Evolutionary conservation across 306 rosid species (phyloP), one percentile per base, ranked within the genome.

Genomic region (Hippophae tibetana): DNA sequence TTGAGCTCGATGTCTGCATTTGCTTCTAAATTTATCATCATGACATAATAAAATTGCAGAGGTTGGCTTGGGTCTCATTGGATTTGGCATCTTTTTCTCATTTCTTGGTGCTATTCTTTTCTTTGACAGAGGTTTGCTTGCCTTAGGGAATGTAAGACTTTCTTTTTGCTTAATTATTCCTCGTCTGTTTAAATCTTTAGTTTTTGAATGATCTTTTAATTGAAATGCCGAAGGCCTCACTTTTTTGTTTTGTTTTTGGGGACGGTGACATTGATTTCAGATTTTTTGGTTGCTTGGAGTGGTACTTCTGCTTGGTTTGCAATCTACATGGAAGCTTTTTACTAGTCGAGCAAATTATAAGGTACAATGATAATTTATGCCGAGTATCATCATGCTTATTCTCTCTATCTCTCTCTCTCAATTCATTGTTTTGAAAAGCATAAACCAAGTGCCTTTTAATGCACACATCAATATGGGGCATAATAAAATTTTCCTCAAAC

Each of bases 271-370:
- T 23, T 63, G 61, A 65, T 61, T 66, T 66, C 80, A 90, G 96
- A 78, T 90, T 42, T 83, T 87, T 63, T 90, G 86, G 92, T 71
- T 87, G 76, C 63, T 79, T 57, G 98, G 96, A 26, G 87, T 87
- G 42, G 84, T 79, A 60, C 74, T 87, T 72, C 80, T 90, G 63
- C 98, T 90, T 67, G 98, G 98, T 25, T 90, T 87, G 95, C 76
- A 58, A 48, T 81, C 95, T 57, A 81, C 70, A 3, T 83, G 73
- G 86, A 74, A 71, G 25, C 82, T 90, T 66, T 87, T 90, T 74
- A 83, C 86, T 23, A 87, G 53, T 69, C 77, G 71, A 79, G 81
- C 79, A 64, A 83, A 90, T 75, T 74, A 66, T 58, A 90, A 85
- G 95, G 98, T 84, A 86, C 57, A 13, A 44, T 7, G 4, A 60